Conservation (phyloP, 805 yeast genomes). For the Cyberlindnera maclurae region DNA sequence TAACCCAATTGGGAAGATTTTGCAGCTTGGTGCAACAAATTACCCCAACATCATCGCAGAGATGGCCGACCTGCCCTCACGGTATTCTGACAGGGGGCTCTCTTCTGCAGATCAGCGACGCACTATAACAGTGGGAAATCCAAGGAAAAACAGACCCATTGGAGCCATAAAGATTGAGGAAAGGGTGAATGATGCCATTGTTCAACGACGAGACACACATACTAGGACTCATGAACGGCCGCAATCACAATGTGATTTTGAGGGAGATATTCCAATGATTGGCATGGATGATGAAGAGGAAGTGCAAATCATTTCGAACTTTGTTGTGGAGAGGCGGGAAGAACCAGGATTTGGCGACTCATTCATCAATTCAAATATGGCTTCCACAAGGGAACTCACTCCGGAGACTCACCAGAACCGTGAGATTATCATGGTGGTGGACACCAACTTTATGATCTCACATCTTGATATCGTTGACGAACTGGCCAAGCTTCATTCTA, state of each 20-base stretch:
- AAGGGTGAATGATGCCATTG: constrained; percentile 16
- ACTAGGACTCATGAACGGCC: background rate
- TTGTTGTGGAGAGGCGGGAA: constrained; percentile 24
- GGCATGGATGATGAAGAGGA: constrained; percentile 41
- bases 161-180: constrained; percentile 22
- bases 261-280: constrained; percentile 42
- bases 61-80: constrained; percentile 21
- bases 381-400: constrained; percentile 1
- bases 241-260: constrained; percentile 7
- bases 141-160: constrained; percentile 15
- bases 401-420: constrained; percentile 6
- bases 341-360: background rate
- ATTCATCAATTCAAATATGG: constrained; percentile 1
- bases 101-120: constrained; percentile 10
- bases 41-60: background rate
- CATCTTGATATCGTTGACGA: constrained; percentile 55
- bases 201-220: too few relatives aligned
- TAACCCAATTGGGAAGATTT: too few relatives aligned
- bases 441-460: constrained; percentile 76
- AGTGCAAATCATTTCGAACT: constrained; percentile 36
- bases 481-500: constrained; percentile 32
- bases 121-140: constrained; percentile 14
- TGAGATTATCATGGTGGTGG: constrained; percentile 52
- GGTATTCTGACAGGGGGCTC: constrained; percentile 19
- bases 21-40: background rate